Percentiles rank a stretch among this genome's conserved stretches.
phyloP scores from a whole-genome alignment of 2,329 filamentous ascomycete genomes.

The Fusarium udum region DNA sequence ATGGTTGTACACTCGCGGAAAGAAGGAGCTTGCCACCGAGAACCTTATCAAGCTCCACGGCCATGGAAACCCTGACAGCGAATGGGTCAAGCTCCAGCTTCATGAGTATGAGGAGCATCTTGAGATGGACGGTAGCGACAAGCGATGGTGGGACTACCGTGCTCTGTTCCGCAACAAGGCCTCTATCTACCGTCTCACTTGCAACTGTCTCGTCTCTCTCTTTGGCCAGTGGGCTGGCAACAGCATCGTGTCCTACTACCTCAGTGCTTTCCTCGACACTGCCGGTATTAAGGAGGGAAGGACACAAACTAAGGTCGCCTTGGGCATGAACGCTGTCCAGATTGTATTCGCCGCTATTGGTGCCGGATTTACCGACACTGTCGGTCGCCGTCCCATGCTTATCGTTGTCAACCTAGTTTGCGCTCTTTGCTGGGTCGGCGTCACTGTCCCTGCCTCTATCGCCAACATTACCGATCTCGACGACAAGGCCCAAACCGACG shows the following conservation, averaged over 20 bases:
- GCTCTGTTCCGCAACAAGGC: slow-evolving; percentile 54
- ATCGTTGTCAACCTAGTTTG: slow-evolving; percentile 57
- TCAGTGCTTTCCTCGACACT: slow-evolving; percentile 59
- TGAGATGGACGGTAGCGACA: slow-evolving; percentile 56
- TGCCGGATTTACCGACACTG: slow-evolving; percentile 57
- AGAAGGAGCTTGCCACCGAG: slow-evolving; percentile 39
- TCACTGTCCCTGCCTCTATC: slow-evolving; percentile 56
- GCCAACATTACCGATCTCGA: slow-evolving; percentile 45
- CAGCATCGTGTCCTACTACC: slow-evolving; percentile 58
- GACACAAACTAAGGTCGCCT: slow-evolving; percentile 56
- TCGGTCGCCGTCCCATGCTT: slow-evolving; percentile 62
- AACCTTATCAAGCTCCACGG: slow-evolving; percentile 55
- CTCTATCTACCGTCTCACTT: slow-evolving; percentile 55
- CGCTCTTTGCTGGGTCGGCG: slow-evolving; percentile 59
- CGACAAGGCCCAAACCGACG: slow-evolving; percentile 36
- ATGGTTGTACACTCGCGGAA: slow-evolving; percentile 52
- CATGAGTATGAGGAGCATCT: slow-evolving; percentile 57
- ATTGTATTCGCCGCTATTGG: slow-evolving; percentile 59
- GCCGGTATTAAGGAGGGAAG: slow-evolving; percentile 56
- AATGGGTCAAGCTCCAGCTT: slow-evolving; percentile 50
- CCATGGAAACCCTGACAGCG: slow-evolving; percentile 50
- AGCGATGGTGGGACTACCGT: slow-evolving; percentile 60
- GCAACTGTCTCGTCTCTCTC: slow-evolving; percentile 54
- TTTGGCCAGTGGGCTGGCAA: slow-evolving; percentile 60
- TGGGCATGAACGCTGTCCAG: slow-evolving; percentile 59